Evolutionary conservation across 176 grass and related monocot genomes (phyloP).

Genomic region (Bromus sterilis): DNA sequence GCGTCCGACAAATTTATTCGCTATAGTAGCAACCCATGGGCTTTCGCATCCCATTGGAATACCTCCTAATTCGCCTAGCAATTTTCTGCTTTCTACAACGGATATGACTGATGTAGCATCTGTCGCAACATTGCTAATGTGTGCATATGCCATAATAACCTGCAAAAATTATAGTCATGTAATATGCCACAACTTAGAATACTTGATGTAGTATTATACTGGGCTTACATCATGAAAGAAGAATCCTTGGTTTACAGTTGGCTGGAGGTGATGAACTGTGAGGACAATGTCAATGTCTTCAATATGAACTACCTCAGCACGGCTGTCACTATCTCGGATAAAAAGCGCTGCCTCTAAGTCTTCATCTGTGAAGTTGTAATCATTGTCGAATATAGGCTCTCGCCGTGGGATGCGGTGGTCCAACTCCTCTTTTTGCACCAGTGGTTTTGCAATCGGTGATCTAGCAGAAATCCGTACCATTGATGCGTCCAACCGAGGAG

Average conservation of each 20-base stretch:
- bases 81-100: background rate
- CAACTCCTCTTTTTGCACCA: background rate
- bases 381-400: too few species aligned
- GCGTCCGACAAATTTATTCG: background rate
- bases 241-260: background rate
- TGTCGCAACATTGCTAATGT: background rate
- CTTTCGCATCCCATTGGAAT: background rate
- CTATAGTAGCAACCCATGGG: background rate
- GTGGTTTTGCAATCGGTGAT: background rate
- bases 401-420: background rate
- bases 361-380: too few species aligned
- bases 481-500: background rate
- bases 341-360: too few species aligned
- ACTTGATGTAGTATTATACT: background rate
- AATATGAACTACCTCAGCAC: too few species aligned
- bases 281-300: too few species aligned
- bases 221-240: background rate
- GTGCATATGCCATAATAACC: background rate
- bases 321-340: too few species aligned
- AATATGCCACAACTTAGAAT: background rate
- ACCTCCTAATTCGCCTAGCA: background rate
- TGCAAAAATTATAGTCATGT: background rate
- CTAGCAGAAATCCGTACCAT: background rate
- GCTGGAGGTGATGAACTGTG: too few species aligned
- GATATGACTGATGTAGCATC: background rate